A percentile compares a stretch with the other conserved stretches of the same genome.
These are phyloP conservation scores for Entamoeba moshkovskii DNA, from an alignment of 208 protist genomes.

Conservation along the genomic window DNA sequence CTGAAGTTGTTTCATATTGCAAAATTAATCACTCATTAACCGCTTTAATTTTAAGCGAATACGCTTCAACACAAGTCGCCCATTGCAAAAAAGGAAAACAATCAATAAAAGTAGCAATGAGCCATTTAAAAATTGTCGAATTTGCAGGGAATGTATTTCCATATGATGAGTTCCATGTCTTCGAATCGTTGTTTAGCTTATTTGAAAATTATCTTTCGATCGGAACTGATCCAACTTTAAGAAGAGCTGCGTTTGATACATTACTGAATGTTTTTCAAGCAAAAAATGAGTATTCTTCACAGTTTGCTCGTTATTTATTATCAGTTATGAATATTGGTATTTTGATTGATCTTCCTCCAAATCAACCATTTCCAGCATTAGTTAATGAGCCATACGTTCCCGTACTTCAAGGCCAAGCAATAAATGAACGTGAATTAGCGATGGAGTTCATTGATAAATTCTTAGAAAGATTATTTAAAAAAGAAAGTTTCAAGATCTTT, in stretches of 20 bases:
- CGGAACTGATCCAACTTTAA: background rate
- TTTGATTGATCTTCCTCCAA: background rate
- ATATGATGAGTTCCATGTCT: background rate
- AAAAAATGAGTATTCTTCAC: background rate
- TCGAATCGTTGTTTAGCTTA: background rate
- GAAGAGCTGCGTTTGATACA: background rate
- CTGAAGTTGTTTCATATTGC: background rate
- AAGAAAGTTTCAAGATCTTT: background rate
- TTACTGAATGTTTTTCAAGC: background rate
- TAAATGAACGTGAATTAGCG: background rate
- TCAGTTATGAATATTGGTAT: background rate
- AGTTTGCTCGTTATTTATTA: background rate
- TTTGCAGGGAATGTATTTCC: background rate
- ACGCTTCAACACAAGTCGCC: background rate
- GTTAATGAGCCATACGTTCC: background rate
- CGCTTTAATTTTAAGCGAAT: background rate
- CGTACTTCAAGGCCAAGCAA: background rate
- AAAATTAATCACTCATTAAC: background rate
- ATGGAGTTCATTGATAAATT: background rate
- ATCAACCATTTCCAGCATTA: background rate
- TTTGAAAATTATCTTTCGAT: background rate
- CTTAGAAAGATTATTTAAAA: background rate
- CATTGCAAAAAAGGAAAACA: conserved; percentile 3
- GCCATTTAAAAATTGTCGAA: background rate
- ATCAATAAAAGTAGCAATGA: background rate